Percentiles rank a stretch among this genome's conserved stretches.
phyloP scores from a whole-genome alignment of 169 alveolate genomes.

The Amoebophrya sp. region DNA sequence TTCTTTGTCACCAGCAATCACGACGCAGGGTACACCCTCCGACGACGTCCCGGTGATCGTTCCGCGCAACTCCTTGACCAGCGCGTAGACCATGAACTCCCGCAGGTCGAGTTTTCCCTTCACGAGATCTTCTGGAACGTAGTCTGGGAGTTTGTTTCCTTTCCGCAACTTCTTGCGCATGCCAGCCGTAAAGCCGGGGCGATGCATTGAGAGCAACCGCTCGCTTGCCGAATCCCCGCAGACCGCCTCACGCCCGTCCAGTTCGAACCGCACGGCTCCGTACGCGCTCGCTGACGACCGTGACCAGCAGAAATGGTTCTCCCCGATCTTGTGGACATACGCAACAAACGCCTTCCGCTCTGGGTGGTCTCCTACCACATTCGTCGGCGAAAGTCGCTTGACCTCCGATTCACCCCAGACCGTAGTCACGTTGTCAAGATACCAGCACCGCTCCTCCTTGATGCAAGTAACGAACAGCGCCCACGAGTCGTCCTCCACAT shows the following conservation, averaged over 20 bases:
- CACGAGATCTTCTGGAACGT: not conserved
- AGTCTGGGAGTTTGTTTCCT: not conserved
- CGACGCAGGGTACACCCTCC: not conserved
- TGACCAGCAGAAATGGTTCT: not conserved
- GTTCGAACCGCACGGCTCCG: not conserved
- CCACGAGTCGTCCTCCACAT: not conserved
- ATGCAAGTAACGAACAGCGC: not conserved
- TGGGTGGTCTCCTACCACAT: not conserved
- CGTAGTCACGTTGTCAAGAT: not conserved
- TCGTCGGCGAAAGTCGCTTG: not conserved
- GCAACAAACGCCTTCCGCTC: not conserved
- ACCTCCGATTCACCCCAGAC: not conserved
- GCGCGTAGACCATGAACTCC: not conserved
- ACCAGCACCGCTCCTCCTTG: not conserved
- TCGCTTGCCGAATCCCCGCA: not conserved
- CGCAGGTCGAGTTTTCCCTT: not conserved
- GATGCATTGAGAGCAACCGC: not conserved
- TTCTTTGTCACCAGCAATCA: not conserved
- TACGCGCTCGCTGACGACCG: not conserved
- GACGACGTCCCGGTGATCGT: not conserved
- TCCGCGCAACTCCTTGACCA: not conserved
- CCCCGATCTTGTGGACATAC: not conserved
- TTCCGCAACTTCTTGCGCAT: not conserved
- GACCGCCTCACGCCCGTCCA: not conserved
- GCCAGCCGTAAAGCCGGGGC: not conserved